A percentile compares a stretch with the other conserved stretches of the same genome.
These are phyloP conservation scores for Lactifluus echinatus DNA, from an alignment of 768 basidiomycete species.

Conservation along the genomic window DNA sequence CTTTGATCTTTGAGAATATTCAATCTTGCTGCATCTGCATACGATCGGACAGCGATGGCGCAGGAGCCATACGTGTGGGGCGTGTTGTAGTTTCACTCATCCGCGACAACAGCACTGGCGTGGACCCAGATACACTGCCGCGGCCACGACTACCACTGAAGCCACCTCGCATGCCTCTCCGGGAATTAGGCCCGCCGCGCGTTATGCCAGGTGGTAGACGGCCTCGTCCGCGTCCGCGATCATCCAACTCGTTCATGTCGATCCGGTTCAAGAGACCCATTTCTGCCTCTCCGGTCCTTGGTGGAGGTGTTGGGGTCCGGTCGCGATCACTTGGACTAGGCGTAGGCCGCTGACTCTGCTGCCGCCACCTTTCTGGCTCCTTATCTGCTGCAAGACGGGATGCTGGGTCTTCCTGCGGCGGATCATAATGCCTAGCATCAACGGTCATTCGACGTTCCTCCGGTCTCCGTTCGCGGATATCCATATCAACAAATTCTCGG, in stretches of 20 bases:
- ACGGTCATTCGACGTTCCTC: background rate
- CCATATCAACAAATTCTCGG: background rate
- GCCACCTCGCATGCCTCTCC: background rate
- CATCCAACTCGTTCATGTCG: background rate
- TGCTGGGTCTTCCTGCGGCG: background rate
- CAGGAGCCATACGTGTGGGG: background rate
- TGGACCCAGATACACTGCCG: background rate
- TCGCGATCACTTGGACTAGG: background rate
- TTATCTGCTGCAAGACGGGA: background rate
- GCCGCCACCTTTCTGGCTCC: background rate
- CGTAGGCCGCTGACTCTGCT: background rate
- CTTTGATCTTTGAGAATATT: background rate
- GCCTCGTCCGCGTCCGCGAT: constrained; percentile 1
- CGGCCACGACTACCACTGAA: background rate
- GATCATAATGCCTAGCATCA: background rate
- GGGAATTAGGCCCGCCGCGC: background rate
- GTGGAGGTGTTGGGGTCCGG: background rate
- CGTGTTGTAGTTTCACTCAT: background rate
- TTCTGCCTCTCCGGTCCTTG: background rate
- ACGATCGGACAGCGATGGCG: constrained; percentile 4
- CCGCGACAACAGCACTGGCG: constrained; percentile 1
- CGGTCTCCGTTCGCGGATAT: background rate
- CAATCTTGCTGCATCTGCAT: constrained; percentile 8
- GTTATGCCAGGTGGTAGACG: background rate
- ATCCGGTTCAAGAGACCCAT: constrained; percentile 4